These are phyloP conservation scores for Abrus precatorius DNA, from an alignment of 306 rosid species.

Conservation along the genomic window DNA sequence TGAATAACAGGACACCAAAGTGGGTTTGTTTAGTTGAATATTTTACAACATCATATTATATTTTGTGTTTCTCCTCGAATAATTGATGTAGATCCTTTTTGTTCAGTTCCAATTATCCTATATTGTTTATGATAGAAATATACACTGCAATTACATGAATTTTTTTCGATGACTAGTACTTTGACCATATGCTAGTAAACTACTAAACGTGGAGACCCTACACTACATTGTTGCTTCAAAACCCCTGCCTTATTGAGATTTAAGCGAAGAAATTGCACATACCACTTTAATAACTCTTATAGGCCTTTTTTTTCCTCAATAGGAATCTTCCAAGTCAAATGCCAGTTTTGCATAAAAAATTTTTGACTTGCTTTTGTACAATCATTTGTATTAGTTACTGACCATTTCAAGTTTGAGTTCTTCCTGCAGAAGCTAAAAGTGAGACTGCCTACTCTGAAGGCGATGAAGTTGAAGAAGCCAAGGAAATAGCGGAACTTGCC, in stretches of 20 bases:
- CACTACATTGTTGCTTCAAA: background rate
- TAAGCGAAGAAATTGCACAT: conserved; percentile 21
- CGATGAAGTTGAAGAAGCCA: conserved; percentile 69
- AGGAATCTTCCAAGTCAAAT: conserved; percentile 19
- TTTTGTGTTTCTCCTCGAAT: conserved; percentile 3
- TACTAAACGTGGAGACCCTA: conserved; percentile 1
- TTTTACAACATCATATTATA: conserved; percentile 14
- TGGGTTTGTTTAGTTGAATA: background rate
- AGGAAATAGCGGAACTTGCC: conserved; percentile 64
- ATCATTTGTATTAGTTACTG: conserved; percentile 28
- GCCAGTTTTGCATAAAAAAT: conserved; percentile 22
- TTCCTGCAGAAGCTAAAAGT: conserved; percentile 57
- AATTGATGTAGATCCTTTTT: conserved; percentile 8
- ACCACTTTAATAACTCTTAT: background rate
- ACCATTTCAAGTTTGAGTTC: conserved; percentile 41
- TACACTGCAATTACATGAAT: conserved; percentile 21
- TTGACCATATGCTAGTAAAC: conserved; percentile 18
- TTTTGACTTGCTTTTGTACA: background rate
- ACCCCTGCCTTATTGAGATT: background rate
- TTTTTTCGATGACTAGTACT: conserved; percentile 23
- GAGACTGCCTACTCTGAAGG: conserved; percentile 56
- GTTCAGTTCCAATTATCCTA: background rate
- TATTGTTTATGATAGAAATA: conserved; percentile 11
- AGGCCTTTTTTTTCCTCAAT: conserved; percentile 12
- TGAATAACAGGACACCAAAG: background rate